Conservation (phyloP, 306 rosid species). For the Dalbergia cochinchinensis region DNA sequence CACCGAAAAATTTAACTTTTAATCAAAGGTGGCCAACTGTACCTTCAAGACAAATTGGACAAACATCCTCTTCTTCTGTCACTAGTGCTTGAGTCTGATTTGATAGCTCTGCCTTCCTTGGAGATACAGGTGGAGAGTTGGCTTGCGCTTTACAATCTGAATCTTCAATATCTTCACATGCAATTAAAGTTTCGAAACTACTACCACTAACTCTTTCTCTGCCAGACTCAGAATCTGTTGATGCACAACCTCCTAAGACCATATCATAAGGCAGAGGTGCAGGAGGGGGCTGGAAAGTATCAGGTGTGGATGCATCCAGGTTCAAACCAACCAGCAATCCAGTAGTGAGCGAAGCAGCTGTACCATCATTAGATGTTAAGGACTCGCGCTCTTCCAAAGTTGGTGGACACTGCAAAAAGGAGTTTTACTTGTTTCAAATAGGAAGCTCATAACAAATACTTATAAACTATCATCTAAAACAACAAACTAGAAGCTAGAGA, state of each 20-base stretch:
- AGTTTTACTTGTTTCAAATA: conserved; percentile 30
- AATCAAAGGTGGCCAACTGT: neutral
- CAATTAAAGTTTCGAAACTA: conserved; percentile 58
- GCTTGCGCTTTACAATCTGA: conserved; percentile 59
- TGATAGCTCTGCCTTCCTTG: conserved; percentile 53
- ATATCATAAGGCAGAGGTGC: conserved; percentile 72
- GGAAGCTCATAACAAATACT: conserved; percentile 6
- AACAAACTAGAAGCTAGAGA: neutral
- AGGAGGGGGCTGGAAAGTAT: conserved; percentile 78
- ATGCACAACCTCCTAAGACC: conserved; percentile 60
- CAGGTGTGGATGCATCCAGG: conserved; percentile 65
- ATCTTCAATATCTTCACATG: conserved; percentile 60
- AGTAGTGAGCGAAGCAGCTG: conserved; percentile 50
- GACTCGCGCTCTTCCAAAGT: conserved; percentile 65
- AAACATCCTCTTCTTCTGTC: conserved; percentile 72
- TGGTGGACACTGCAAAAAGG: conserved; percentile 66
- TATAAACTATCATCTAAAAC: neutral
- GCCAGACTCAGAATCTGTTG: conserved; percentile 59
- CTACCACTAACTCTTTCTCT: conserved; percentile 61
- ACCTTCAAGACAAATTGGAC: conserved; percentile 95
- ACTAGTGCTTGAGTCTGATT: conserved; percentile 40
- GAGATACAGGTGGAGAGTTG: conserved; percentile 52
- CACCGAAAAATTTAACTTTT: conserved; percentile 9
- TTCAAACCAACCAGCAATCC: conserved; percentile 56
- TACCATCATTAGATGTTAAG: conserved; percentile 51